Conservation (phyloP, 257 asterid genomes). For the Agastache rugosa region DNA sequence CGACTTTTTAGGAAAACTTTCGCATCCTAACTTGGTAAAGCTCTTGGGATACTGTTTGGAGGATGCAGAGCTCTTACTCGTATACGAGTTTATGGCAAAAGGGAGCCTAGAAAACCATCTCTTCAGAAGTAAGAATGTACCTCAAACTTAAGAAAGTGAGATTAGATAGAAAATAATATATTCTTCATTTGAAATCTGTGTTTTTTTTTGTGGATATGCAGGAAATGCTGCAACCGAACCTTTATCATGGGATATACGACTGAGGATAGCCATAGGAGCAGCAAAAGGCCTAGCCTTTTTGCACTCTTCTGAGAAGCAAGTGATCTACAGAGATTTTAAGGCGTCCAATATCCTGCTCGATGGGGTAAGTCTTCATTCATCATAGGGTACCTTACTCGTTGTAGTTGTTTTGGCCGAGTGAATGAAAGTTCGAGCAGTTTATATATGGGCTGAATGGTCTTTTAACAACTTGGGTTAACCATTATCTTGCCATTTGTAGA, state of each 20-base stretch:
- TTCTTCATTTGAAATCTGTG: conserved; percentile 6
- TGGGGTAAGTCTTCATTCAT: conserved; percentile 41
- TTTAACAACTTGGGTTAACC: neutral
- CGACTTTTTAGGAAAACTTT: conserved; percentile 54
- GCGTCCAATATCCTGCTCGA: conserved; percentile 67
- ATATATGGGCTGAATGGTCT: too few species aligned
- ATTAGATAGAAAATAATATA: neutral
- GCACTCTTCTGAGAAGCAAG: conserved; percentile 50
- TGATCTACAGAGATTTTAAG: conserved; percentile 60
- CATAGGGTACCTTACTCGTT: too few species aligned
- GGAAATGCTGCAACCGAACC: conserved; percentile 46
- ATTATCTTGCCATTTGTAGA: conserved; percentile 38
- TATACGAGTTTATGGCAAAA: conserved; percentile 55
- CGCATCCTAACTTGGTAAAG: conserved; percentile 64
- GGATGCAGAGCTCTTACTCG: conserved; percentile 52
- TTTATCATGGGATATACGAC: conserved; percentile 55
- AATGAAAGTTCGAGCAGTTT: too few species aligned
- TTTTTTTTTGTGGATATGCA: conserved; percentile 25
- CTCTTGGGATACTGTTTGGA: conserved; percentile 69
- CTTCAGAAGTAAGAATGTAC: conserved; percentile 51
- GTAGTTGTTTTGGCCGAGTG: too few species aligned
- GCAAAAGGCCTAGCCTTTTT: conserved; percentile 55
- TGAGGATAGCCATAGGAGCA: conserved; percentile 58
- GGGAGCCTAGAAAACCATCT: conserved; percentile 68
- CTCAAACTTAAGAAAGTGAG: conserved; percentile 2